These are phyloP conservation scores for Thermomyces lanuginosus DNA, from an alignment of 2,329 filamentous ascomycete genomes.

Conservation along the genomic window DNA sequence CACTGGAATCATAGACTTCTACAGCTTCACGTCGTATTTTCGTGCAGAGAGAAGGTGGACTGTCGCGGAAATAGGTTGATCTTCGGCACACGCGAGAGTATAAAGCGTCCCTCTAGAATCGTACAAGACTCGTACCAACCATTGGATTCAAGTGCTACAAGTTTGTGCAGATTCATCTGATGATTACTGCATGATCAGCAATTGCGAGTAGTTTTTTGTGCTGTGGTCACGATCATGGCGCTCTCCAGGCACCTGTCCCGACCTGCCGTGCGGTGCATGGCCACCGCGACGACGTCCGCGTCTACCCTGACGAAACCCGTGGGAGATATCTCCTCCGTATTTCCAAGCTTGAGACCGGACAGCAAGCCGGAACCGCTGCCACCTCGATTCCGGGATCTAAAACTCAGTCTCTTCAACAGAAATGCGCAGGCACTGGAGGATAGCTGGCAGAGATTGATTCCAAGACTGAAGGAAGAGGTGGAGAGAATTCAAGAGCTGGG, in stretches of 20 bases:
- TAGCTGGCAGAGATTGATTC: conserved; percentile 29
- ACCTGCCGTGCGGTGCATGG: conserved; percentile 14
- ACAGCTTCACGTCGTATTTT: no score
- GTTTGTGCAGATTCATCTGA: no score
- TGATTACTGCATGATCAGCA: no score
- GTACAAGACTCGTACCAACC: no score
- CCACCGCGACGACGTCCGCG: conserved; percentile 15
- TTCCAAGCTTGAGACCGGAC: conserved; percentile 29
- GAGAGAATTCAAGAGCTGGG: conserved; percentile 25
- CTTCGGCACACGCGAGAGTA: no score
- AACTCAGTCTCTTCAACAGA: conserved; percentile 20
- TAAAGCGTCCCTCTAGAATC: no score
- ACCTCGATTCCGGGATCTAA: conserved; percentile 26
- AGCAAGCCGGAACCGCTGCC: conserved; percentile 27
- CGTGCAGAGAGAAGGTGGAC: no score
- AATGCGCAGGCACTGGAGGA: conserved; percentile 23
- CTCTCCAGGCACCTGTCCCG: conserved; percentile 16
- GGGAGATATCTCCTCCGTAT: conserved; percentile 34
- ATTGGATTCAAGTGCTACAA: no score
- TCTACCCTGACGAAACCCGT: conserved; percentile 25
- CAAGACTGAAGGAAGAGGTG: conserved; percentile 24
- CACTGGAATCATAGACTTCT: no score
- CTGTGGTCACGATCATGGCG: conserved; percentile 9
- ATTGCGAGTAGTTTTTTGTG: no score
- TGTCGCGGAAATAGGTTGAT: no score